Base-by-base conservation (phyloP, 2,329 filamentous ascomycete species). In the Ophiostoma australiae region DNA sequence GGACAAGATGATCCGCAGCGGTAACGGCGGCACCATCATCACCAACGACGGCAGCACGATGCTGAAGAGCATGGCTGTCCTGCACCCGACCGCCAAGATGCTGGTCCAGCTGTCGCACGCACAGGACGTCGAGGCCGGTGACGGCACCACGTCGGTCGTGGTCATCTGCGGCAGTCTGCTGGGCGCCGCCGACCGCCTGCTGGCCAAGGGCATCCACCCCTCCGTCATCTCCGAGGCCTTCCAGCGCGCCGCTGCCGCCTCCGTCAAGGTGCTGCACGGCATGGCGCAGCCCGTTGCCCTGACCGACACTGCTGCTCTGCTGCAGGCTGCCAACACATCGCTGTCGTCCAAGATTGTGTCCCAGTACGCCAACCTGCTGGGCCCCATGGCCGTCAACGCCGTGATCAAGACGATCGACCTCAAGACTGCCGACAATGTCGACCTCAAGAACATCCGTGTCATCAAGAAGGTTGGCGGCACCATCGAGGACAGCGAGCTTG, bases 81-180 rank as follows among this genome's bases (percentile, higher is more conserved):
- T 99, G 91, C 95, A 99, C 80, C 95, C 95, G n/a, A 97, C 96
- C 68, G 95, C 95, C 69, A 97, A 97, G 84, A 99, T 99, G 95
- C 86, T 99, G 76, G 95, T 99, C 78, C 94, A 99, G 81, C 87
- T 99, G 74, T 96, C 94, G 77, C 92, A 95, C 76, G 95, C 95
- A 75, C 95, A 99, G 81, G 95, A 99, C 84, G 93, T 99, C 73
- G 95, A 99, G 82, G 95, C 95, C 74, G 95, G 95, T 83, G 95
- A 99, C 80, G 96, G 95, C 77, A 99, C 95, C 71, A 99, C 95
- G 48, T 98, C 94, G 3, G 95, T 99, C 35, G 95, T 99, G 39
- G 95, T 99, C 75, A 97, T 99, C 82, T 95, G 93, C 76, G 96
- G 95, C 79, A 97, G 93, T 82, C 85, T 99, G 76, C 87, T 99